phyloP scores from a whole-genome alignment of 768 basidiomycete species.

The Lactifluus volemus region DNA sequence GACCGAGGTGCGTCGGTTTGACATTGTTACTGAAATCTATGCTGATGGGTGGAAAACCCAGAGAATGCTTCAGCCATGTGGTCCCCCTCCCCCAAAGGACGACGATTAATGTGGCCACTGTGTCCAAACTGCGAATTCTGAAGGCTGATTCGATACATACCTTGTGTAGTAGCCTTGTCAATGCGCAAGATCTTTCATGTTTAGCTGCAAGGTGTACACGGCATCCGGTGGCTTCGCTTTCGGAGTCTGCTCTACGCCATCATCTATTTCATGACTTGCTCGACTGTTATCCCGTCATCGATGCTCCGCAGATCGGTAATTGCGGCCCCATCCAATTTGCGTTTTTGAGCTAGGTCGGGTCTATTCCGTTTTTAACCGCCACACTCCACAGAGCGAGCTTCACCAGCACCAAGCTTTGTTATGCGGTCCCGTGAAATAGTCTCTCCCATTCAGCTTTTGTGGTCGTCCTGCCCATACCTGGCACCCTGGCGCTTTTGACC shows the following conservation, averaged over 20 bases:
- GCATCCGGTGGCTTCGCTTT: not conserved
- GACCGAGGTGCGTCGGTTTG: constrained; percentile 64
- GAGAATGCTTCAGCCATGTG: constrained; percentile 50
- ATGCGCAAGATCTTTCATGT: not conserved
- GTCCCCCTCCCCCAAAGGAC: constrained; percentile 56
- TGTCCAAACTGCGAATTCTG: not conserved
- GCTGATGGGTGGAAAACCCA: constrained; percentile 17
- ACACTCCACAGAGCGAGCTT: constrained; percentile 3
- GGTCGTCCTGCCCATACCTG: not conserved
- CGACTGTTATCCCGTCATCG: not conserved
- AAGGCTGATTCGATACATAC: not conserved
- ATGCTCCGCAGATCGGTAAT: not conserved
- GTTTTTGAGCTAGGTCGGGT: not conserved
- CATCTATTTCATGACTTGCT: not conserved
- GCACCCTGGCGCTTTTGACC: not conserved
- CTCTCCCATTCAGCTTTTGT: not conserved
- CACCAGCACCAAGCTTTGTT: not conserved
- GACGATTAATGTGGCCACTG: constrained; percentile 43
- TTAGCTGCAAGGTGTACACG: not conserved
- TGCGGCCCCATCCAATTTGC: not conserved
- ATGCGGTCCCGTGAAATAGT: not conserved
- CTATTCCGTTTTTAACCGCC: not conserved
- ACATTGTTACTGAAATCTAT: not conserved
- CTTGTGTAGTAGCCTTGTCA: not conserved
- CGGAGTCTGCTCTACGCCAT: not conserved